Evolutionary conservation across 2,329 filamentous ascomycete species (phyloP), one percentile per base, ranked within the genome.

Genomic region (Penicillium aurantiogriseum): DNA sequence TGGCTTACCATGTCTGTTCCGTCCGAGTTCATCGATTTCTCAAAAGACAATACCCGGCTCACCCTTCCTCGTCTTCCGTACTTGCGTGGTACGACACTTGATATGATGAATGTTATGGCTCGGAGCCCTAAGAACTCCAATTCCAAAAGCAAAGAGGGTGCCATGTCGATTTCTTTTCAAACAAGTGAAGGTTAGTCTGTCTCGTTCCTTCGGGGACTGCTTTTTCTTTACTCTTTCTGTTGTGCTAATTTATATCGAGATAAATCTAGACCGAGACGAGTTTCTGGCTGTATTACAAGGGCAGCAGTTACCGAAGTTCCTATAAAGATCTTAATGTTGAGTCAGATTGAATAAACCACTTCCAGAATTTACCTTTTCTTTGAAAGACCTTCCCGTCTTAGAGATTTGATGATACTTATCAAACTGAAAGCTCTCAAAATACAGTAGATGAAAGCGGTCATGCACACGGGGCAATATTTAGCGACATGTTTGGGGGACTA

Each of bases 1-100:
- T 73, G 70, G 71, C 50, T 73, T 13, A 71, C 67, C 0, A 60
- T 71, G 55, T 36, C 63, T 17, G 31, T 73, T 0, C 63, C 64
- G 1, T 46, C 61, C 4, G 50, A 54, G 4, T 49, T 38, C 5
- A 35, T 62, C 11, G 58, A 63, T 40, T 43, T 59, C 9, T 58
- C 62, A 1, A 63, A 62, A 23, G 65, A 71, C 3, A 60, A 58
- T 21, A 70, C 61, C 5, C 65, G 62, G 2, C 58, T 69, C 7
- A 61, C 51, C 13, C 62, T 73, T 40, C 61, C 63, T 4, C 51
- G 51, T 4, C 36, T 60, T 19, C 54, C 59, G 11, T 71, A 65
- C 49, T 56, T 59, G 13, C 55, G 69, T 31, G 71, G 71, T 1
- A 66, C 53, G 9, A 54, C 62, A 21, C 57, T 73, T 19, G 69